These are phyloP conservation scores for Perkinsus olseni DNA, from an alignment of 169 alveolate species.

Conservation along the genomic window DNA sequence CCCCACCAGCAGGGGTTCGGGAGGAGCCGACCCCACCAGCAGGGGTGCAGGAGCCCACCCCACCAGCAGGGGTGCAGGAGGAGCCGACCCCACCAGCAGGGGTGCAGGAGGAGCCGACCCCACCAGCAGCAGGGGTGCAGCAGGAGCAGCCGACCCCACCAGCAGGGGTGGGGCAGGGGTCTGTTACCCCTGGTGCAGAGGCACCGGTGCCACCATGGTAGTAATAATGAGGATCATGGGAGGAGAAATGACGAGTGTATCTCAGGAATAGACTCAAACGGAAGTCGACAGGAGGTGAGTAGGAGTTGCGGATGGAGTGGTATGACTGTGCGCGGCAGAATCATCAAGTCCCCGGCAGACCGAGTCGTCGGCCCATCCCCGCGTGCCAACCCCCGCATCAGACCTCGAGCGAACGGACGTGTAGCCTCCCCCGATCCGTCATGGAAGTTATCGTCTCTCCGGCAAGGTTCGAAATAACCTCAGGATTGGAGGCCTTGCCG, in stretches of 20 bases:
- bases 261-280: not conserved
- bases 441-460: not conserved
- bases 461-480: not conserved
- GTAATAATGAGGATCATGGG: not conserved
- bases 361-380: not conserved
- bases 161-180: not conserved
- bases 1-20: not conserved
- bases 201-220: not conserved
- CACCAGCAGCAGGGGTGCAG: not conserved
- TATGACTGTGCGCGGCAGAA: not conserved
- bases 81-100: not conserved
- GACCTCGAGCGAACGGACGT: not conserved
- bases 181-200: no score
- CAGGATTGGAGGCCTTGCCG: not conserved
- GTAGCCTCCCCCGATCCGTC: no score
- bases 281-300: not conserved
- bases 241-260: not conserved
- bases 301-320: not conserved
- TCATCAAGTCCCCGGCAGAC: not conserved
- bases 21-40: no score
- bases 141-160: not conserved
- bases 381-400: not conserved
- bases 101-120: no score
- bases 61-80: no score
- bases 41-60: no score